Conservation (phyloP, 257 asterid genomes). For the Jasminum sambac region DNA sequence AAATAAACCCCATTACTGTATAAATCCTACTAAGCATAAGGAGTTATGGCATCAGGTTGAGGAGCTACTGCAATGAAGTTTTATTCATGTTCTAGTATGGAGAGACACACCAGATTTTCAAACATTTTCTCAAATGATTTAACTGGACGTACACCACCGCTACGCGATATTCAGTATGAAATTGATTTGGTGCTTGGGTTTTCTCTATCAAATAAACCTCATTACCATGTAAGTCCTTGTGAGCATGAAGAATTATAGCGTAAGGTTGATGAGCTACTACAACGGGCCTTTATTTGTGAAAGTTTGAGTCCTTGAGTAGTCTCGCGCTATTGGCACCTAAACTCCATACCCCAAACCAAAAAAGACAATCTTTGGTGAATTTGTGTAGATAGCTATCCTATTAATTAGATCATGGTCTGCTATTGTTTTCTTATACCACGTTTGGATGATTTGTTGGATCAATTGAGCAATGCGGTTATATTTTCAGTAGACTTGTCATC, state of each 20-base stretch:
- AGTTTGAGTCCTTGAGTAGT: not conserved
- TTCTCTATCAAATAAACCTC: not conserved
- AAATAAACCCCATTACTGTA: not conserved
- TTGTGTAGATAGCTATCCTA: not conserved
- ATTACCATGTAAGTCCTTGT: not conserved
- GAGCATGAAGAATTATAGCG: not conserved
- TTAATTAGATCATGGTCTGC: too few species aligned
- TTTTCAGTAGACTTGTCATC: not conserved
- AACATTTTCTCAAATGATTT: too few species aligned
- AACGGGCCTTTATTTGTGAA: not conserved
- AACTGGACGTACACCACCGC: not conserved
- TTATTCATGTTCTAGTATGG: too few species aligned
- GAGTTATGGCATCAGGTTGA: not conserved
- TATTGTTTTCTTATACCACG: not conserved
- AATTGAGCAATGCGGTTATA: not conserved
- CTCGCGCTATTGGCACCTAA: not conserved
- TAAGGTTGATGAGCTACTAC: not conserved
- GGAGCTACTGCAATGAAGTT: not conserved
- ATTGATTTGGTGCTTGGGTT: not conserved
- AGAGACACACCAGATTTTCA: too few species aligned
- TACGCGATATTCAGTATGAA: not conserved
- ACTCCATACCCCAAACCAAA: too few species aligned
- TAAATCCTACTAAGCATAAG: not conserved
- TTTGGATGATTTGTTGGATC: not conserved
- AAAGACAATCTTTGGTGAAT: not conserved